Evolutionary conservation across 331 rosid genomes (phyloP), one percentile per base, ranked within the genome.

Genomic region (Arachis monticola): DNA sequence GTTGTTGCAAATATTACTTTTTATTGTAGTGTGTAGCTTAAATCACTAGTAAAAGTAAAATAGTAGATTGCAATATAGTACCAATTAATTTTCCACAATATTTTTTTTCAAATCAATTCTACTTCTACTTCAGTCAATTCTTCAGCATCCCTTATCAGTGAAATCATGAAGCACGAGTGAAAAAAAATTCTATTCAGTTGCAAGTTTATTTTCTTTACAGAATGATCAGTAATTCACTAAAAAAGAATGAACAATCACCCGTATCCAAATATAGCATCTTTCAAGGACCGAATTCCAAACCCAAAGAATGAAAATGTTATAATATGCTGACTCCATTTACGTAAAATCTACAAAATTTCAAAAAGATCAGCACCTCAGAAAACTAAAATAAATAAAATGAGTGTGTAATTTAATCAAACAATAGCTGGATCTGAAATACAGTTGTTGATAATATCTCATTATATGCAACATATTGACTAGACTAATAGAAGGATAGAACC

Each of bases 101-200:
- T 22, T 22, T 22, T 22, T 22, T 22, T 22, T 22, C 85, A 58
- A 75, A 95, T 97, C 97, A 92, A 75, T 85, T 92, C 45, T 56
- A 90, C 97, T 90, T 95, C 99, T 67, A 92, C 99, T 90, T 95
- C 99, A 76, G 97, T 97, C 68, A 95, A 80, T 67, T 95, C 97
- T 79, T 90, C 97, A 1, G 87, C 47, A 17, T 89, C 99, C 84
- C 97, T 95, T 86, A 66, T 41, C 64, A 67, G 69, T 52, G 69
- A 89, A 83, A 77, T 46, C 60, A 80, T 79, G 55, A 69, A 59
- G 31, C 46, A 59, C 11, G 11, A 53, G 66, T 31, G 56, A 46
- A 60, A 63, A 63, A 56, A 17, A 22, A 22, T 48, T 7, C 48
- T 22, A 40, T 30, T 70, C 45, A 67, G 50, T 74, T 61, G 45